Base-by-base conservation (phyloP, 352 stramenopile genomes). In the Pythium plurisporium region DNA sequence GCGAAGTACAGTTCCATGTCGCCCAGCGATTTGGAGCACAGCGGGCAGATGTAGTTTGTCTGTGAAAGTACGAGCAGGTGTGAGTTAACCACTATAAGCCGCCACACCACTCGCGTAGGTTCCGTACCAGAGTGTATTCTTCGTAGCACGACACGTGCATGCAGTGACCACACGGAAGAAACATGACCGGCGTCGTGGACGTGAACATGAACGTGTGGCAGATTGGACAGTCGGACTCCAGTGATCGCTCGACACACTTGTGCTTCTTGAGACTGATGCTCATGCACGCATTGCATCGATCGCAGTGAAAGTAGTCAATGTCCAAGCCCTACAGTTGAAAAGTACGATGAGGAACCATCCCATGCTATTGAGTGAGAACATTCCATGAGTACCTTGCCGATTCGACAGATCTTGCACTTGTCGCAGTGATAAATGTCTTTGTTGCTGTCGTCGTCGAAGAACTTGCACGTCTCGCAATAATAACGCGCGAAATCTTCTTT, bases 341-440 rank as follows among this genome's bases (percentile, higher is more conserved):
- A 23, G 15, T 29, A 33, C 11, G 12, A 44, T 17, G n/a, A 25
- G 37, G 31, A 11, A 22, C 29, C 8, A 46, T n/a, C 26, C 3
- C 19, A 8, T 26, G 11, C 2, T n/a, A 15, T 4, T 10, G 41
- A 48, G 9, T 48, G 38, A 29, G 29, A 45, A 5, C 2, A 33
- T 6, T 17, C 15, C 12, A 26, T 23, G 1, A 4, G 33, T 23
- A 85, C 75, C 65, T 96, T 91, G 55, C 94, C 95, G 30, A 96
- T 91, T 46, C 96, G 88, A 67, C 96, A 99, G 19, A 98, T 96
- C 66, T 98, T 98, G 81, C 96, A 98, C 59, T 98, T 99, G 25
- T 97, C 95, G 65, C 96, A 99, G 71, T 99, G 96, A 60, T 98
- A 99, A 33, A 99, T 99, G 38, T 94, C 78, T 59, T 97, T 97